Conservation (phyloP, 106 monocot species). For the Vanilla planifolia region DNA sequence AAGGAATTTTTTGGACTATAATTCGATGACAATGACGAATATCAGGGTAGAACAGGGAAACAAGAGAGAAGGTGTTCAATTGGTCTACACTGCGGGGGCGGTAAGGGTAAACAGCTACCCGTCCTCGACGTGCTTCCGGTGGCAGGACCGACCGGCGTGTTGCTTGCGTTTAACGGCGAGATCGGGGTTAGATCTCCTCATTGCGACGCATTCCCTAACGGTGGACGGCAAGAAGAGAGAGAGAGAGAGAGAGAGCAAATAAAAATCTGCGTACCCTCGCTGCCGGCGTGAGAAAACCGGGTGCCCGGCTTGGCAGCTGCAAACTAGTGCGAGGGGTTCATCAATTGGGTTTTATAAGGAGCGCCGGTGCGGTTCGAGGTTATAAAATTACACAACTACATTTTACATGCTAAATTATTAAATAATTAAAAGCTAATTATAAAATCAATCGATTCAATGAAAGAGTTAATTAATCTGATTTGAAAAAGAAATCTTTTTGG, state of each 20-base stretch:
- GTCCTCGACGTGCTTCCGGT: conserved; percentile 61
- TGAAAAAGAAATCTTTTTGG: too few species aligned
- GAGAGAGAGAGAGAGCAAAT: neutral
- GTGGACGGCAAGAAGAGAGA: neutral
- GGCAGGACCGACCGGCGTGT: conserved; percentile 33
- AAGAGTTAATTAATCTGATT: too few species aligned
- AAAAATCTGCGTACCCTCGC: too few species aligned
- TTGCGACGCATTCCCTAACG: conserved; percentile 26
- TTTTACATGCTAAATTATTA: too few species aligned
- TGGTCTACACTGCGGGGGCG: too few species aligned
- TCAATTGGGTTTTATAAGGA: too few species aligned
- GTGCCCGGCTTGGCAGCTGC: neutral
- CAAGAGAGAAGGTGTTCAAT: neutral
- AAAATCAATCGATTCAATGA: too few species aligned
- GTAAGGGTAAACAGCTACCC: conserved; percentile 9
- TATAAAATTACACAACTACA: too few species aligned
- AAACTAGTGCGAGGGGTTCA: neutral
- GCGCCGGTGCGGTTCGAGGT: too few species aligned
- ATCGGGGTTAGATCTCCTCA: conserved; percentile 17
- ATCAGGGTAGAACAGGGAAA: neutral
- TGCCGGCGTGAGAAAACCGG: neutral
- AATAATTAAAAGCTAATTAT: too few species aligned
- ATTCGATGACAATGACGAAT: neutral
- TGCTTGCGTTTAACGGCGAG: conserved; percentile 19
- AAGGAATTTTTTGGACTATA: neutral